Conservation (phyloP, 2,329 filamentous ascomycete genomes). For the Hypoxylon rubiginosum region DNA sequence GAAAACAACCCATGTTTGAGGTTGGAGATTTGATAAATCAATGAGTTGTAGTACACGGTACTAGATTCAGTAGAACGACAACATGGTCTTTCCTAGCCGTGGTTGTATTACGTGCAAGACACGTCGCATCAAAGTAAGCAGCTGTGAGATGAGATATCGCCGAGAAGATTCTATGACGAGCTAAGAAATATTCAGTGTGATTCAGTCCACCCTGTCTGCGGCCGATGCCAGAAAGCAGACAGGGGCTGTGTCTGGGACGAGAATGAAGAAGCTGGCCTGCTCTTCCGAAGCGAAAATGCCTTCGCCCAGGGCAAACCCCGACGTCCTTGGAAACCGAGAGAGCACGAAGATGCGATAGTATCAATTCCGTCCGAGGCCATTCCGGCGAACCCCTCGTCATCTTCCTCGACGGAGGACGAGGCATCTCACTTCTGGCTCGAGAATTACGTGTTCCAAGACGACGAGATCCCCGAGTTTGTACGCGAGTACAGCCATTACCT, state of each 20-base stretch:
- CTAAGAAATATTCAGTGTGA: constrained; percentile 27
- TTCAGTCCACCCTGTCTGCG: constrained; percentile 26
- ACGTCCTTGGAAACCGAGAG: constrained; percentile 27
- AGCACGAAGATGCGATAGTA: constrained; percentile 2
- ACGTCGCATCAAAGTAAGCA: constrained; percentile 31
- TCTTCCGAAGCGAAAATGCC: constrained; percentile 31
- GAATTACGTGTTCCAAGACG: constrained; percentile 19
- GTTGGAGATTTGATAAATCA: neutral
- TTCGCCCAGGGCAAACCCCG: constrained; percentile 32
- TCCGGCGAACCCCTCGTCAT: neutral
- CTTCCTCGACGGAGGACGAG: constrained; percentile 18
- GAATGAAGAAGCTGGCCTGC: constrained; percentile 24
- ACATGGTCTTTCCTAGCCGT: constrained; percentile 33
- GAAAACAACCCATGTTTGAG: neutral
- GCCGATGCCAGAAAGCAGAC: constrained; percentile 32
- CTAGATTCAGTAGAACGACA: neutral
- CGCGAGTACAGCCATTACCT: constrained; percentile 20
- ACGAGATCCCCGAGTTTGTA: constrained; percentile 30
- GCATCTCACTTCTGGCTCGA: constrained; percentile 24
- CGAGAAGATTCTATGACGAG: neutral
- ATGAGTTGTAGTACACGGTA: neutral
- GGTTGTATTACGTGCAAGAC: constrained; percentile 29
- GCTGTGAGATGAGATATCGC: neutral
- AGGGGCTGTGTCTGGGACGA: constrained; percentile 26
- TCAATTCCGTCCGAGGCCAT: neutral